phyloP scores from a whole-genome alignment of 2,329 filamentous ascomycete genomes.

The Apiospora kogelbergensis region DNA sequence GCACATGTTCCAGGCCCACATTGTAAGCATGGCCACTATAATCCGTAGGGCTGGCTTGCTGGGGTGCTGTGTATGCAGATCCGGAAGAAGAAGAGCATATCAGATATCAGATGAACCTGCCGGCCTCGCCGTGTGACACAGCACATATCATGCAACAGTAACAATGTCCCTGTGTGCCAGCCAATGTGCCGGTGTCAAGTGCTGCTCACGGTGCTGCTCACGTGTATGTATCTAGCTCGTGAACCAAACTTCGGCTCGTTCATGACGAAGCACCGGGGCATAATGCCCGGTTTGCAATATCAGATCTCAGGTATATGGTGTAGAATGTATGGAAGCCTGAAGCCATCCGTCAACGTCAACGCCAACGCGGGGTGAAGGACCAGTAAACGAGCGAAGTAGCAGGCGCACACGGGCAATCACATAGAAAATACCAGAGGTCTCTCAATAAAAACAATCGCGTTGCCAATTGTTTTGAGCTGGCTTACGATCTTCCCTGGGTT shows the following conservation, averaged over 20 bases:
- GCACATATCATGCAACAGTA: not conserved
- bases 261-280: not conserved
- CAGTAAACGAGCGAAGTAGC: not conserved
- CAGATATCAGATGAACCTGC: not conserved
- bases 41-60: not conserved
- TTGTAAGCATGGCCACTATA: not conserved
- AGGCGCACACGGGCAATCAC: not conserved
- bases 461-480: not conserved
- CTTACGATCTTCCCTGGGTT: not conserved
- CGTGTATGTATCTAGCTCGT: not conserved
- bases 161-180: not conserved
- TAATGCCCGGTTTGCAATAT: not conserved
- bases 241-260: not conserved
- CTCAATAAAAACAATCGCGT: not conserved
- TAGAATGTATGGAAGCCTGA: not conserved
- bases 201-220: not conserved
- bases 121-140: too few species aligned
- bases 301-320: not conserved
- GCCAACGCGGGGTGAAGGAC: not conserved
- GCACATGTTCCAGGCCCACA: not conserved
- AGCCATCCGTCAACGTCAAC: not conserved
- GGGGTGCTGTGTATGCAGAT: not conserved
- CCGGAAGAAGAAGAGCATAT: not conserved
- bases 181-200: not conserved
- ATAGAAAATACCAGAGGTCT: not conserved